Conservation (phyloP, 352 stramenopile species). For the Nothophytophthora sp. region DNA sequence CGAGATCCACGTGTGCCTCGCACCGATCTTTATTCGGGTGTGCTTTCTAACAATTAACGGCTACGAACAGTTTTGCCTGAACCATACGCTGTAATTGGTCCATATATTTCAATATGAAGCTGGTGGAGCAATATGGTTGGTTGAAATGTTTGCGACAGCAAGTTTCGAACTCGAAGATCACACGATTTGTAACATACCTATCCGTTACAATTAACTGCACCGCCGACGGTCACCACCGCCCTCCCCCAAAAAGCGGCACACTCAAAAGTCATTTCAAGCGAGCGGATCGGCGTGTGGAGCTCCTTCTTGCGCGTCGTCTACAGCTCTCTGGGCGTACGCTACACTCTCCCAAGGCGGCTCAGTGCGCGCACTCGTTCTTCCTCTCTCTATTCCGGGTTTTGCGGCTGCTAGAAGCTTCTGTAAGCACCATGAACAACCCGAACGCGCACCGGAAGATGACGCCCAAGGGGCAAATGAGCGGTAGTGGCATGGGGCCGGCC, state of each 20-base stretch:
- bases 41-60: too few relatives aligned
- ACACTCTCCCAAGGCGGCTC: not conserved
- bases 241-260: too few relatives aligned
- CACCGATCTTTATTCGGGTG: too few relatives aligned
- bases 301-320: not conserved
- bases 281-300: conserved; percentile 4
- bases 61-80: too few relatives aligned
- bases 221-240: too few relatives aligned
- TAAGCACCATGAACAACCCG: conserved; percentile 39
- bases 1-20: not conserved
- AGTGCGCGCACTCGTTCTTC: not conserved
- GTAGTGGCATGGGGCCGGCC: conserved; percentile 83
- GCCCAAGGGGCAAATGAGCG: conserved; percentile 88
- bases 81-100: too few relatives aligned
- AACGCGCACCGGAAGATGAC: conserved; percentile 89
- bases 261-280: conserved; percentile 6
- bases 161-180: too few relatives aligned
- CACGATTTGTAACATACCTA: too few relatives aligned
- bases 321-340: conserved; percentile 1
- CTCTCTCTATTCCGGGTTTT: conserved; percentile 4
- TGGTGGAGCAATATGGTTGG: too few relatives aligned
- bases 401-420: not conserved
- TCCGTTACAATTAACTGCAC: too few relatives aligned
- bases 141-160: too few relatives aligned
- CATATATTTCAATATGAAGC: too few relatives aligned